Conservation (phyloP, 2,329 filamentous ascomycete species). For the Thielaviopsis populi region DNA sequence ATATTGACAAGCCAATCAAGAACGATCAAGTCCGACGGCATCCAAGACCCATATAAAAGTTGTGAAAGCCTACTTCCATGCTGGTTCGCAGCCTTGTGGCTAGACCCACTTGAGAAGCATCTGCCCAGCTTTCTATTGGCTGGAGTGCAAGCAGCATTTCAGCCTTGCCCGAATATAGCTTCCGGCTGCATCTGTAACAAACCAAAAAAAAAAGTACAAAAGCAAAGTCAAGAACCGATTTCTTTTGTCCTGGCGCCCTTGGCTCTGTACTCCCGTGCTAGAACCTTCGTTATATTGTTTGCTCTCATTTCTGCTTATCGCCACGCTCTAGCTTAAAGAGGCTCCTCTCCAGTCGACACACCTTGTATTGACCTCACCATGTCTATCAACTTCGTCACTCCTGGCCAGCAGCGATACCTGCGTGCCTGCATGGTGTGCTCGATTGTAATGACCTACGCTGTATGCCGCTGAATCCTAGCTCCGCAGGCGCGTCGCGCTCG, state of each 20-base stretch:
- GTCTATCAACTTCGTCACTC: slow-evolving; percentile 41
- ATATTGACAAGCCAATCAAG: not conserved
- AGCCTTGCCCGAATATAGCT: not conserved
- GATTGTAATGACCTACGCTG: slow-evolving; percentile 69
- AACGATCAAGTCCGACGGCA: not conserved
- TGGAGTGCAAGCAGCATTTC: not conserved
- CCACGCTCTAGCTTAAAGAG: not conserved
- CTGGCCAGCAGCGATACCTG: slow-evolving; percentile 66
- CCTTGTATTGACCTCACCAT: not conserved
- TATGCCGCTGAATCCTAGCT: slow-evolving; percentile 28
- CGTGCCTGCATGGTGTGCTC: slow-evolving; percentile 99
- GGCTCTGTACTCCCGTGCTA: not conserved
- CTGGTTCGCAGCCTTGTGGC: not conserved
- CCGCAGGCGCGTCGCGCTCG: not conserved
- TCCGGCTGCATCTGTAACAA: not conserved
- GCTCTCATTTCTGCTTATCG: not conserved
- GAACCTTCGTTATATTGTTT: not conserved
- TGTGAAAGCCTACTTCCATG: not conserved
- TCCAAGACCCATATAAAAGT: not conserved
- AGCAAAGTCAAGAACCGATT: not conserved
- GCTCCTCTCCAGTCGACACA: not conserved
- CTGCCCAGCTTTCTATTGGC: slow-evolving; percentile 17
- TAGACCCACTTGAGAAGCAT: not conserved
- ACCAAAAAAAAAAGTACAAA: not conserved
- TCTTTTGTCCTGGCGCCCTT: not conserved